Base-by-base conservation (phyloP, 495 filamentous ascomycete genomes). In the Aspergillus diversus region DNA sequence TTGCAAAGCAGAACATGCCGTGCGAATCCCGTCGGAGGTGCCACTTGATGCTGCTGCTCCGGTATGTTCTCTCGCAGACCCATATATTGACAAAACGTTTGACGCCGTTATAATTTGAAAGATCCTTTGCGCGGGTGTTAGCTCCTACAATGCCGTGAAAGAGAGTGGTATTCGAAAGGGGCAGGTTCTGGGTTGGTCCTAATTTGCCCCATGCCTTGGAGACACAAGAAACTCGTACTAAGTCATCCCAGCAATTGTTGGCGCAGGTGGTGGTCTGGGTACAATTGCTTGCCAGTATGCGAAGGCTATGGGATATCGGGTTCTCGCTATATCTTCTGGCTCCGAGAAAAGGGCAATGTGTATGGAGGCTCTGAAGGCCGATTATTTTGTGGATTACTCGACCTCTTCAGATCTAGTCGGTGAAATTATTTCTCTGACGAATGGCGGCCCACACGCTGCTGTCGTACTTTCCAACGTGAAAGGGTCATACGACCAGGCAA, bases 81-180 rank as follows among this genome's bases (percentile, higher is more conserved):
- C 1, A n/a, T 17, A 34, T 11, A 13, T 7, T 9, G 34, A 11
- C 8, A 33, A 8, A 32, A 33, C 11, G 5, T 57, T 15, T 47
- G 16, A 33, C 27, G 4, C 33, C 5, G 32, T 11, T 21, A 13
- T 55, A 5, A 55, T 55, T 55, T 16, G 21, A 32, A 5, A 57
- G 50, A 84, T 93, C 46, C 83, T 94, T 5, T 93, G 90, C 72
- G 91, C 91, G 62, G 91, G 91, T 71, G 86, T 94, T 71, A 94
- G 92, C 34, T 90, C 93, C 63, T 96, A 93, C 80, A 94, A 93
- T 76, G 92, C 89, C 32, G 73, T 96, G 50, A 93, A 94, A 76
- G 90, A 94, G 72, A 90, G 89, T 4, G 85, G 84, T 27, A 88
- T 80, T 0, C 73, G 83, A 6, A 83, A 90, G 0, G 91, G 91